Evolutionary conservation across 1,139 yeast species (phyloP).

Genomic region (Yueomyces sp.): DNA sequence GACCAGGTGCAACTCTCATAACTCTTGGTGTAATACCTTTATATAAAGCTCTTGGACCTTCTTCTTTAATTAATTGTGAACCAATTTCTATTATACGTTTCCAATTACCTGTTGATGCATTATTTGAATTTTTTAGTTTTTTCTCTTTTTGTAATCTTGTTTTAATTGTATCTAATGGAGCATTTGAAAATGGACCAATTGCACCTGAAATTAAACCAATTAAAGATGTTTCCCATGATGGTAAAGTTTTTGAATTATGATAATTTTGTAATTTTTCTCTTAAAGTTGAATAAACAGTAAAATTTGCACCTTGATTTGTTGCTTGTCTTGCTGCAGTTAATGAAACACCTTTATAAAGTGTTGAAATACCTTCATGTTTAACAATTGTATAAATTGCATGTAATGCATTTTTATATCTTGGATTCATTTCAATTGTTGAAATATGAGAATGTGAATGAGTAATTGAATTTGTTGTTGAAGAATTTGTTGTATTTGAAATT

Average conservation of each 20-base stretch:
- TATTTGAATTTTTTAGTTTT: slow-evolving; percentile 14
- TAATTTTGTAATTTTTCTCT: slow-evolving; percentile 58
- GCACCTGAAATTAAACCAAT: slow-evolving; percentile 94
- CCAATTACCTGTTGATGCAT: slow-evolving; percentile 48
- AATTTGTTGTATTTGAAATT: slow-evolving; percentile 36
- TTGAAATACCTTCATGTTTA: slow-evolving; percentile 81
- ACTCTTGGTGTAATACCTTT: slow-evolving; percentile 98
- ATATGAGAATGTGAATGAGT: slow-evolving; percentile 11
- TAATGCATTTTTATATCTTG: slow-evolving; percentile 85
- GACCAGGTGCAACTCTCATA: slow-evolving; percentile 99
- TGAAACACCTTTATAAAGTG: slow-evolving; percentile 88
- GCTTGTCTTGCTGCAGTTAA: slow-evolving; percentile 97
- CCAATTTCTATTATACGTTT: slow-evolving; percentile 70
- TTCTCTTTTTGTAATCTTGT: slow-evolving; percentile 92
- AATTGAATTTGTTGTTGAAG: slow-evolving; percentile 4
- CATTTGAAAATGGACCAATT: slow-evolving; percentile 93
- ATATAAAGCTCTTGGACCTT: slow-evolving; percentile 78
- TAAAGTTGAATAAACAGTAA: slow-evolving; percentile 84
- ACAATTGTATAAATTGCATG: slow-evolving; percentile 80
- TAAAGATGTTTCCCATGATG: slow-evolving; percentile 87
- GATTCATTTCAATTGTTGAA: slow-evolving; percentile 32
- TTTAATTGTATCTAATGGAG: slow-evolving; percentile 94
- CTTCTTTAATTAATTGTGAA: slow-evolving; percentile 70
- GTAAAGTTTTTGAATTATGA: slow-evolving; percentile 52
- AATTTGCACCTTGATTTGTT: slow-evolving; percentile 96